These are phyloP conservation scores for Hansenula sp. DNA, from an alignment of 1,139 yeast genomes.

Conservation along the genomic window DNA sequence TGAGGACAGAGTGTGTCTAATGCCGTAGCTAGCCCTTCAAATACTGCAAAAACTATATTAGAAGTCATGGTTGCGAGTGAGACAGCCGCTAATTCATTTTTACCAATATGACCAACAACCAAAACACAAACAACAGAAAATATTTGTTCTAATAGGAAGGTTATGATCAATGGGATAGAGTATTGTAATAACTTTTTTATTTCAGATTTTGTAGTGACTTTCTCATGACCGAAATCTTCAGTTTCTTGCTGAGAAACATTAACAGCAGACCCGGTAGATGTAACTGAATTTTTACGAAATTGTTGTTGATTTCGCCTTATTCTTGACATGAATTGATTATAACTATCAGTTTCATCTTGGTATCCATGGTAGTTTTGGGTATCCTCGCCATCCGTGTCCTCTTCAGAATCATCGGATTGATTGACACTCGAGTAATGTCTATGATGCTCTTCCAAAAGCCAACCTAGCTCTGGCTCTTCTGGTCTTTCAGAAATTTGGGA, in stretches of 20 bases:
- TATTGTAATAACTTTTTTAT: constrained; percentile 45
- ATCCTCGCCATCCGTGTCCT: constrained; percentile 13
- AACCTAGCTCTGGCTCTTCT: constrained; percentile 50
- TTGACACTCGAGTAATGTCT: constrained; percentile 44
- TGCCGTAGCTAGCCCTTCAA: constrained; percentile 86
- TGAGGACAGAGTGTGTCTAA: constrained; percentile 86
- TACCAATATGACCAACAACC: constrained; percentile 73
- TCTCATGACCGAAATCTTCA: constrained; percentile 40
- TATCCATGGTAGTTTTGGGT: constrained; percentile 32
- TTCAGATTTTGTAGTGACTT: constrained; percentile 45
- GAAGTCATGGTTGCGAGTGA: constrained; percentile 88
- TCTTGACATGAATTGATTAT: constrained; percentile 22
- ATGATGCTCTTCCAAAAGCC: constrained; percentile 70
- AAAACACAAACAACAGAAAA: constrained; percentile 68
- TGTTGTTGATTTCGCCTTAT: constrained; percentile 22
- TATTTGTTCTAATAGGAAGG: constrained; percentile 68
- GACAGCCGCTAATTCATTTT: constrained; percentile 71
- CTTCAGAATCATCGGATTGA: constrained; percentile 19
- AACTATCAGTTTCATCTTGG: constrained; percentile 31
- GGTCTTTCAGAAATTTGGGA: constrained; percentile 52
- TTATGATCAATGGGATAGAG: constrained; percentile 60
- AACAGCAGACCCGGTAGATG: constrained; percentile 24
- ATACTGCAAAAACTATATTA: constrained; percentile 76
- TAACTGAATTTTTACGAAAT: constrained; percentile 28
- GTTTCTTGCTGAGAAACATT: constrained; percentile 22